A percentile compares a stretch with the other conserved stretches of the same genome.
These are phyloP conservation scores for Pseudocercospora vitis DNA, from an alignment of 2,329 filamentous ascomycete genomes.

Conservation along the genomic window DNA sequence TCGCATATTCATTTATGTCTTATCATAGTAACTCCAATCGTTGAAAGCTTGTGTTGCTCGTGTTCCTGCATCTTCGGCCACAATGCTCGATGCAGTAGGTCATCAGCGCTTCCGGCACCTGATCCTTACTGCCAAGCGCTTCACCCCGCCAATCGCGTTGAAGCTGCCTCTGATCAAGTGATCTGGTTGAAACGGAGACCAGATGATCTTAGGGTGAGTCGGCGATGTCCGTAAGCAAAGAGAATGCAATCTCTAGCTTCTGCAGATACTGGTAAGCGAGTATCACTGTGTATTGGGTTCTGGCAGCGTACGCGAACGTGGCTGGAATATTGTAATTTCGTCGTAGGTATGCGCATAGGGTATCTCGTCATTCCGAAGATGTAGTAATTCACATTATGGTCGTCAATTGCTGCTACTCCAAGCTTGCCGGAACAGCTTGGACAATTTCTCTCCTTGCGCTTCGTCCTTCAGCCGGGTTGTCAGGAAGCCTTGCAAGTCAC, in stretches of 20 bases:
- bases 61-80: conserved; percentile 15
- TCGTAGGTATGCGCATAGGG: not conserved
- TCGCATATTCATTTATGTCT: conserved; percentile 15
- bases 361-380: not conserved
- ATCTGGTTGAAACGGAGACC: conserved; percentile 6
- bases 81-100: conserved; percentile 13
- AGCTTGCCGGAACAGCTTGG: conserved; percentile 57
- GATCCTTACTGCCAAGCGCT: conserved; percentile 15
- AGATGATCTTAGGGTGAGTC: conserved; percentile 6
- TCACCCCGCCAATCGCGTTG: conserved; percentile 9
- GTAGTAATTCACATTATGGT: not conserved
- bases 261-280: too few species aligned
- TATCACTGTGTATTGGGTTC: not conserved
- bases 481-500: conserved; percentile 78
- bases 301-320: too few species aligned
- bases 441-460: conserved; percentile 62
- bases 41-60: conserved; percentile 1
- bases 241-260: too few species aligned
- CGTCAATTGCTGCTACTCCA: conserved; percentile 10
- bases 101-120: not conserved
- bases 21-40: conserved; percentile 11
- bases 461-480: conserved; percentile 74
- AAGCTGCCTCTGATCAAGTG: not conserved
- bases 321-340: not conserved
- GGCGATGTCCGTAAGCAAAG: conserved; percentile 7